These are phyloP conservation scores for Exophiala spinifera DNA, from an alignment of 2,329 filamentous ascomycete genomes.

Conservation along the genomic window DNA sequence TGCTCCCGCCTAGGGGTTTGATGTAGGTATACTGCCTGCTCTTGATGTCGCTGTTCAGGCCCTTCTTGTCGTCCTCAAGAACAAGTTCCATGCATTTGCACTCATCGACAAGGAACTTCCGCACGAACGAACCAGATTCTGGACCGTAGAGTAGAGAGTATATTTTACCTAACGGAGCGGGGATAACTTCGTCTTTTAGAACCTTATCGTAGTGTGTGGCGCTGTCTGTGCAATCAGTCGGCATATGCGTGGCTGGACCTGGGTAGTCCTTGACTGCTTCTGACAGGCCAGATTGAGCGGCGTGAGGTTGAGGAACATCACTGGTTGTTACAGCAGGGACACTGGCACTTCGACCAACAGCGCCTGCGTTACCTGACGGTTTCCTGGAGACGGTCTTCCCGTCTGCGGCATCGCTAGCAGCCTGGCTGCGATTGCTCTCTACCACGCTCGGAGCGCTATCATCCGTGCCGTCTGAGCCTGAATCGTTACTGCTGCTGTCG, in stretches of 20 bases:
- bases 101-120: constrained; percentile 78
- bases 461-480: constrained; percentile 46
- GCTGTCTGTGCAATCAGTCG: constrained; percentile 80
- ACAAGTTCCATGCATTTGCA: constrained; percentile 79
- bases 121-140: constrained; percentile 74
- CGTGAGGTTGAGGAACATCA: constrained; percentile 38
- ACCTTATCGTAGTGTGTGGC: constrained; percentile 79
- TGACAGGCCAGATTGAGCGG: constrained; percentile 23
- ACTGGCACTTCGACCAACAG: constrained; percentile 30
- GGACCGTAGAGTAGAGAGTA: constrained; percentile 86
- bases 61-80: constrained; percentile 77
- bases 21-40: constrained; percentile 79
- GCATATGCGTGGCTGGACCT: constrained; percentile 73
- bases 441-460: constrained; percentile 60
- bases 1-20: constrained; percentile 78
- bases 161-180: constrained; percentile 85
- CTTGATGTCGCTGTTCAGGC: constrained; percentile 70
- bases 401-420: constrained; percentile 50
- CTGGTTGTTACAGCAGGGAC: constrained; percentile 13
- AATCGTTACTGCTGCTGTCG: constrained; percentile 60
- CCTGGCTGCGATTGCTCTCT: constrained; percentile 54
- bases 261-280: constrained; percentile 66
- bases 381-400: constrained; percentile 65
- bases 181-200: constrained; percentile 79
- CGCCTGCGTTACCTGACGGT: constrained; percentile 54